Evolutionary conservation across 805 yeast genomes (phyloP).

Genomic region (Teunomyces lycoperdinae): DNA sequence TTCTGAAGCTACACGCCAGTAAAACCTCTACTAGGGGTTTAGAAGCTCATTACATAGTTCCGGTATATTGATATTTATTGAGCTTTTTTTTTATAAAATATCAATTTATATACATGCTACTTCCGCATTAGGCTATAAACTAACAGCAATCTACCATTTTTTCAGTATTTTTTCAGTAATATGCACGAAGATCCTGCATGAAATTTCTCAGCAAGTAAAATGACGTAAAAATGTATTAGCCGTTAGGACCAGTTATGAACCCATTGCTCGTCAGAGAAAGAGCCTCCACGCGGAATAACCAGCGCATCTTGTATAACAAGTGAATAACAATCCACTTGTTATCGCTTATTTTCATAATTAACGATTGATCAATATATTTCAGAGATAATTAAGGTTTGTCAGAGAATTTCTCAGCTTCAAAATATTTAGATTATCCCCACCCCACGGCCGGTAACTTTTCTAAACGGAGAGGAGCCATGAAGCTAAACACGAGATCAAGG

Average conservation of each 20-base stretch:
- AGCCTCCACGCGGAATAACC: neutral
- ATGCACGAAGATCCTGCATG: neutral
- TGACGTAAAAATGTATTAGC: conserved; percentile 2
- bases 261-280: neutral
- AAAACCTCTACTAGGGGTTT: neutral
- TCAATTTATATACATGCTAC: neutral
- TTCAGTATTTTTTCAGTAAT: neutral
- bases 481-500: neutral
- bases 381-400: neutral
- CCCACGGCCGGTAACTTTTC: neutral
- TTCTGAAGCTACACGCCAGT: neutral
- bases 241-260: conserved; percentile 1
- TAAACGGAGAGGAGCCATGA: neutral
- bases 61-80: neutral
- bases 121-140: neutral
- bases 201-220: neutral
- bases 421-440: neutral
- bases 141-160: neutral
- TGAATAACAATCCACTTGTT: neutral
- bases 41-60: neutral
- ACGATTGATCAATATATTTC: neutral
- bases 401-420: neutral
- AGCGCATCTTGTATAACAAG: neutral
- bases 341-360: neutral
- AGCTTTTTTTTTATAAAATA: neutral